phyloP scores from a whole-genome alignment of 2,329 filamentous ascomycete genomes.

The Neurospora crassa region DNA sequence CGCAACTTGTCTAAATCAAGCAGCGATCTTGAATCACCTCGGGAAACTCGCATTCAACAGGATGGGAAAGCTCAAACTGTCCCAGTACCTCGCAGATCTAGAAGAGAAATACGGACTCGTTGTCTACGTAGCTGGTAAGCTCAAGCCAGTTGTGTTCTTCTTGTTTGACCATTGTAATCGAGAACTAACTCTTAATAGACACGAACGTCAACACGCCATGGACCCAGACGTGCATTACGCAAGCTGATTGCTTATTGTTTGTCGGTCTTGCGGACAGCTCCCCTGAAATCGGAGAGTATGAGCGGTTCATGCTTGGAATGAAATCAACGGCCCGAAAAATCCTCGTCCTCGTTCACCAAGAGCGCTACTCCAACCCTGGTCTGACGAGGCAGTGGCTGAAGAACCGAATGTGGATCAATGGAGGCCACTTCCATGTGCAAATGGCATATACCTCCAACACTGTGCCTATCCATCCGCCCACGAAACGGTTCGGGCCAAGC shows the following conservation, averaged over 20 bases:
- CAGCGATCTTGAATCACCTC: slow-evolving; percentile 86
- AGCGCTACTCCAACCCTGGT: slow-evolving; percentile 77
- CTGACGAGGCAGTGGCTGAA: slow-evolving; percentile 82
- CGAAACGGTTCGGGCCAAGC: slow-evolving; percentile 71
- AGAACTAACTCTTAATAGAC: slow-evolving; percentile 39
- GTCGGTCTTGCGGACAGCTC: slow-evolving; percentile 87
- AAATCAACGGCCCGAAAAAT: slow-evolving; percentile 95
- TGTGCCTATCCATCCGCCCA: slow-evolving; percentile 65
- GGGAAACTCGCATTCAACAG: slow-evolving; percentile 93
- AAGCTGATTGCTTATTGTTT: slow-evolving; percentile 91
- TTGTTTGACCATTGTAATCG: not conserved
- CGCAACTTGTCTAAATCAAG: slow-evolving; percentile 85
- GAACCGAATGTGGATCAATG: slow-evolving; percentile 96
- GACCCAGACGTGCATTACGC: slow-evolving; percentile 96
- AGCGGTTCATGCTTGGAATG: slow-evolving; percentile 90
- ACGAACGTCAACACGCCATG: slow-evolving; percentile 95
- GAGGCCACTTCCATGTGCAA: slow-evolving; percentile 93
- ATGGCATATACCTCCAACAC: slow-evolving; percentile 77
- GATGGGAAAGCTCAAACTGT: slow-evolving; percentile 93
- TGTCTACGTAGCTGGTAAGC: slow-evolving; percentile 75
- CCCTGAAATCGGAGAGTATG: slow-evolving; percentile 87
- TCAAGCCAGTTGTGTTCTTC: not conserved
- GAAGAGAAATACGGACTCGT: slow-evolving; percentile 97
- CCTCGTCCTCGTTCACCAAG: slow-evolving; percentile 78
- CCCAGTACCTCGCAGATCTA: slow-evolving; percentile 90